A percentile compares a stretch with the other conserved stretches of the same genome.
phyloP scores from a whole-genome alignment of 1,139 yeast species.

The Taiozyma onychis region DNA sequence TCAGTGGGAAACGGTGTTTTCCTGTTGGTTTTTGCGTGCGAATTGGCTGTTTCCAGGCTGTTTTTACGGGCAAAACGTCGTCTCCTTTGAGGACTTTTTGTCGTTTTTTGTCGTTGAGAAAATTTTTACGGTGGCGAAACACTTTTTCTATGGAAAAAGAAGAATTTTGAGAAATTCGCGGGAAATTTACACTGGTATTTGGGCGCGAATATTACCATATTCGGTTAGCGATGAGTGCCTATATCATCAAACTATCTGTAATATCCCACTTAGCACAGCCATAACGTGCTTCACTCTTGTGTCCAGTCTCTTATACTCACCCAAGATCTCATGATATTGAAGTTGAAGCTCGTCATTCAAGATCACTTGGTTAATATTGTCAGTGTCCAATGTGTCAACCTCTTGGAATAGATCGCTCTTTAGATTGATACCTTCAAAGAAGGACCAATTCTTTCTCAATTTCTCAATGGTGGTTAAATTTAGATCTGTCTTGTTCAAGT shows the following conservation, averaged over 20 bases:
- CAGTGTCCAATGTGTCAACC: slow-evolving; percentile 16
- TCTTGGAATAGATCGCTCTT: slow-evolving; percentile 26
- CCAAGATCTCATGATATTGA: slow-evolving; percentile 37
- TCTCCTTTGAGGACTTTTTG: background rate
- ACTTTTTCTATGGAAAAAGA: no score
- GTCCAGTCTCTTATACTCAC: slow-evolving; percentile 1
- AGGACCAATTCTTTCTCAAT: slow-evolving; percentile 51
- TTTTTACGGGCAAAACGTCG: background rate
- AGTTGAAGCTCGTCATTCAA: slow-evolving; percentile 36
- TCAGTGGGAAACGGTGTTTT: background rate
- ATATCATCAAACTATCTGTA: background rate
- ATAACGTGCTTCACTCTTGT: background rate
- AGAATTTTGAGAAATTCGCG: no score
- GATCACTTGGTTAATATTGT: slow-evolving; percentile 24
- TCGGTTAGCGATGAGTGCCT: background rate
- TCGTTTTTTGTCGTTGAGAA: no score
- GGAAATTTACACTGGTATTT: no score
- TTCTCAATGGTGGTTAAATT: slow-evolving; percentile 36
- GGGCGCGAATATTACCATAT: background rate
- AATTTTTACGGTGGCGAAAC: no score
- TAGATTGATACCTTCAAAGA: slow-evolving; percentile 34
- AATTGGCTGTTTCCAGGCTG: slow-evolving; percentile 1
- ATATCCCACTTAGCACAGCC: background rate
- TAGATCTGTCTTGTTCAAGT: slow-evolving; percentile 20
- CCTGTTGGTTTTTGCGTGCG: background rate